These are phyloP conservation scores for Boletus sensibilis DNA, from an alignment of 768 basidiomycete genomes.

Conservation along the genomic window DNA sequence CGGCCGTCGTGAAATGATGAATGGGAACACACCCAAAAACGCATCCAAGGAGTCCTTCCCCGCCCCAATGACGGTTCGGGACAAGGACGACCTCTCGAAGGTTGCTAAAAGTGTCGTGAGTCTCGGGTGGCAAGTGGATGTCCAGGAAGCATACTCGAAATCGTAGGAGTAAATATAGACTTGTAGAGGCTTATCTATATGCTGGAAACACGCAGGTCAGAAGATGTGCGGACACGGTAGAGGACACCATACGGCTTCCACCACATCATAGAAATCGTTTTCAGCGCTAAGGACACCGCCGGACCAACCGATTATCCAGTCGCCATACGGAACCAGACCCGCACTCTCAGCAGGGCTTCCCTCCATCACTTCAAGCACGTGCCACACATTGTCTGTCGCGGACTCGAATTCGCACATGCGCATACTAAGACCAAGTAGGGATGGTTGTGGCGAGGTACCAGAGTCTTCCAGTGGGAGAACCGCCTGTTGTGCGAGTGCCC, in stretches of 20 bases:
- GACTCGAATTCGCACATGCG: slow-evolving; percentile 88
- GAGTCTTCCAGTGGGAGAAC: slow-evolving; percentile 39
- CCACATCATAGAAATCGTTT: slow-evolving; percentile 94
- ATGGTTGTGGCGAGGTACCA: slow-evolving; percentile 61
- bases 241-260: slow-evolving; percentile 70
- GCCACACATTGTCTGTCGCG: slow-evolving; percentile 94
- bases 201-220: slow-evolving; percentile 45
- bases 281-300: slow-evolving; percentile 90
- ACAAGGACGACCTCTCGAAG: slow-evolving; percentile 91
- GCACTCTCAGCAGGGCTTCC: slow-evolving; percentile 96
- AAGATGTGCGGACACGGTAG: neutral
- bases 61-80: slow-evolving; percentile 97
- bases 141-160: slow-evolving; percentile 70
- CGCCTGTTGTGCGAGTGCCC: slow-evolving; percentile 56
- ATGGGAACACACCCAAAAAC: slow-evolving; percentile 77
- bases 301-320: slow-evolving; percentile 86
- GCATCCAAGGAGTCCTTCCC: slow-evolving; percentile 92
- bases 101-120: slow-evolving; percentile 51
- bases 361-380: slow-evolving; percentile 94
- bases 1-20: neutral
- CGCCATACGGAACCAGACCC: slow-evolving; percentile 88
- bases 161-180: slow-evolving; percentile 97
- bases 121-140: neutral
- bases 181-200: slow-evolving; percentile 89
- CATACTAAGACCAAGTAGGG: slow-evolving; percentile 91